Evolutionary conservation across 768 basidiomycete genomes (phyloP).

Genomic region (Russula sp.): DNA sequence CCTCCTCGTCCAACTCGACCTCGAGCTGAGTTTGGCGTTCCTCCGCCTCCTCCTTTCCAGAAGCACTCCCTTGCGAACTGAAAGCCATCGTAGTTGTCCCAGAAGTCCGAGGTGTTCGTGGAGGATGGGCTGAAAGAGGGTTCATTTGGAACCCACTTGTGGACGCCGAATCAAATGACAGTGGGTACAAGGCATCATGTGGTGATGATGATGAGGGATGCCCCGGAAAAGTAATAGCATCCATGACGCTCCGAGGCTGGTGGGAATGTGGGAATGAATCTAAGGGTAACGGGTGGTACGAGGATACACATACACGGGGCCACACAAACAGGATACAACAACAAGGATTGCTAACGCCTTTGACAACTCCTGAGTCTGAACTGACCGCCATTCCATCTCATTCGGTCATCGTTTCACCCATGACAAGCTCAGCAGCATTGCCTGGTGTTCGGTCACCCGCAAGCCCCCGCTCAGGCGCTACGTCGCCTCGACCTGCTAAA

Average conservation of each 20-base stretch:
- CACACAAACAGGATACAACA: conserved; percentile 17
- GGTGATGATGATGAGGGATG: conserved; percentile 37
- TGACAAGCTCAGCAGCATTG: conserved; percentile 11
- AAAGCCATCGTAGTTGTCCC: conserved; percentile 25
- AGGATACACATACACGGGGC: too few relatives aligned
- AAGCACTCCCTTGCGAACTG: conserved; percentile 32
- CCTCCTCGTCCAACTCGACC: conserved; percentile 30
- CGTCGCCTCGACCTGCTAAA: conserved; percentile 40
- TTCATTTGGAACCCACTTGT: conserved; percentile 66
- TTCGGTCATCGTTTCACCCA: not conserved
- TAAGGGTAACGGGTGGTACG: not conserved
- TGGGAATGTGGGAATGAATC: not conserved
- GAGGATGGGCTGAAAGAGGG: conserved; percentile 71
- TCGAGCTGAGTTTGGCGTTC: conserved; percentile 22
- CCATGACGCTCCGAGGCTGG: conserved; percentile 38
- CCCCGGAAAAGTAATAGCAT: conserved; percentile 56
- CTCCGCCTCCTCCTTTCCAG: conserved; percentile 32
- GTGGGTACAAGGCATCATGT: conserved; percentile 44
- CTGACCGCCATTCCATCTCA: not conserved
- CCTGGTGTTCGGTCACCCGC: conserved; percentile 55
- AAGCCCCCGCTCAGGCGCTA: conserved; percentile 53
- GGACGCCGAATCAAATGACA: conserved; percentile 44
- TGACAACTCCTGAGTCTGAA: not conserved
- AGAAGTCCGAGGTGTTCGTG: conserved; percentile 63
- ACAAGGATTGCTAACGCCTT: not conserved